Evolutionary conservation across 1,284 basidiomycete species (phyloP).

Genomic region (Psilocybe mexicana): DNA sequence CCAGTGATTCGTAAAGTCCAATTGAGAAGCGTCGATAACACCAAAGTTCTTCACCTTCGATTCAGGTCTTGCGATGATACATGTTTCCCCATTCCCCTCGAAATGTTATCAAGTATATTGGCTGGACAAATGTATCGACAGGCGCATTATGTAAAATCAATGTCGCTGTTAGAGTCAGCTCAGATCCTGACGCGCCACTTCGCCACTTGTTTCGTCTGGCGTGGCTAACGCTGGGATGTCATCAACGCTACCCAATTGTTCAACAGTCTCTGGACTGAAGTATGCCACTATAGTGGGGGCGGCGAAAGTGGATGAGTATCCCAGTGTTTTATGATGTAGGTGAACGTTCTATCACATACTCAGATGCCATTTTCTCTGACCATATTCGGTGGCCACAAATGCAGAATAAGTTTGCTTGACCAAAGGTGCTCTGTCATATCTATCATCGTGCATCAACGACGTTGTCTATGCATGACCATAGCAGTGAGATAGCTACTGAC

Average conservation of each 20-base stretch:
- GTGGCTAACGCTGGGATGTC: slow-evolving; percentile 53
- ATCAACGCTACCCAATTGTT: slow-evolving; percentile 57
- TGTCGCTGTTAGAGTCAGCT: no score
- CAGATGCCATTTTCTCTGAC: slow-evolving; percentile 76
- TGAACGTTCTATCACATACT: slow-evolving; percentile 44
- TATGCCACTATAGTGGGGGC: slow-evolving; percentile 57
- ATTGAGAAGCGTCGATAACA: background rate
- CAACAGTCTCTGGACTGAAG: slow-evolving; percentile 61
- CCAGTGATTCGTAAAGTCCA: background rate
- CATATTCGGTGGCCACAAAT: slow-evolving; percentile 59
- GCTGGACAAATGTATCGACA: no score
- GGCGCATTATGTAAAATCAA: no score
- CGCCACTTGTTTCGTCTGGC: background rate
- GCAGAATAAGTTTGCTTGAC: slow-evolving; percentile 83
- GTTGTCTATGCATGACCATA: background rate
- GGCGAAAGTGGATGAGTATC: slow-evolving; percentile 4
- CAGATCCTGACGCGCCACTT: no score
- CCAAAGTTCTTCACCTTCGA: background rate
- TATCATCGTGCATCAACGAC: background rate
- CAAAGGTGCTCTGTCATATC: slow-evolving; percentile 49
- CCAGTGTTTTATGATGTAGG: slow-evolving; percentile 1
- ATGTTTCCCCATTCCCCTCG: no score
- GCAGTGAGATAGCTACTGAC: slow-evolving; percentile 19
- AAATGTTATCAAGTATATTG: no score
- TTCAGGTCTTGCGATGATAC: no score